phyloP scores from a whole-genome alignment of 2,329 filamentous ascomycete species.

The Zymoseptoria tritici region DNA sequence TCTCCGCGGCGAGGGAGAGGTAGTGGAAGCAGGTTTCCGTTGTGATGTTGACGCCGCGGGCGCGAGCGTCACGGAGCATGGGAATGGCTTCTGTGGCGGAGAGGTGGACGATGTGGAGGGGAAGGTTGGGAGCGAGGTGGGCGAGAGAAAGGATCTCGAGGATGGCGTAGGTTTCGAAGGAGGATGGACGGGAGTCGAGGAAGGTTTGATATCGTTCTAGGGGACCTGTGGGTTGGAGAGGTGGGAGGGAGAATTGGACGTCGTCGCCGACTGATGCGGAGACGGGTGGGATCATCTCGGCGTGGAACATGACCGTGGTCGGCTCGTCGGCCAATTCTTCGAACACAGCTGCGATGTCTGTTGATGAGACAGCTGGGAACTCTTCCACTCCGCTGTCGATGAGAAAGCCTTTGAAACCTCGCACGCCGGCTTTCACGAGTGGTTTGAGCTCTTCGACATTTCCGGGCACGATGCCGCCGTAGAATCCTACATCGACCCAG shows the following conservation, averaged over 20 bases:
- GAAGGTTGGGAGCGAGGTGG: slow-evolving; percentile 69
- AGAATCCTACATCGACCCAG: slow-evolving; percentile 99
- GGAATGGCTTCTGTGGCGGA: slow-evolving; percentile 85
- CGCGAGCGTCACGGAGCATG: slow-evolving; percentile 65
- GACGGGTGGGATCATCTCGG: slow-evolving; percentile 93
- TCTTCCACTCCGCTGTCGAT: slow-evolving; percentile 97
- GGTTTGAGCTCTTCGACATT: slow-evolving; percentile 73
- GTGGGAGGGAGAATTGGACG: slow-evolving; percentile 59
- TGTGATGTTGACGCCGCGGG: slow-evolving; percentile 72
- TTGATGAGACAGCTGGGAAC: slow-evolving; percentile 80
- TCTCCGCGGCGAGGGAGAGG: slow-evolving; percentile 73
- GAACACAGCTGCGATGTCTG: slow-evolving; percentile 75
- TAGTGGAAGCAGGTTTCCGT: slow-evolving; percentile 97
- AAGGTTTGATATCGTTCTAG: slow-evolving; percentile 81
- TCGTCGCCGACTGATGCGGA: slow-evolving; percentile 70
- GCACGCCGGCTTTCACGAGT: slow-evolving; percentile 75
- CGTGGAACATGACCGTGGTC: slow-evolving; percentile 97
- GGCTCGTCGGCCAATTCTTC: slow-evolving; percentile 67
- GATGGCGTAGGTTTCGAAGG: slow-evolving; percentile 87
- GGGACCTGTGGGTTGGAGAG: slow-evolving; percentile 62
- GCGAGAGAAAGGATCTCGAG: slow-evolving; percentile 78
- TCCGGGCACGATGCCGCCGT: slow-evolving; percentile 87
- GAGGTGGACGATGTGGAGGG: slow-evolving; percentile 88
- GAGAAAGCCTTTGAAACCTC: slow-evolving; percentile 95
- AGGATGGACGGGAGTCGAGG: slow-evolving; percentile 77